Conservation (phyloP, 1,139 yeast genomes). For the Kodamaea sp. region DNA sequence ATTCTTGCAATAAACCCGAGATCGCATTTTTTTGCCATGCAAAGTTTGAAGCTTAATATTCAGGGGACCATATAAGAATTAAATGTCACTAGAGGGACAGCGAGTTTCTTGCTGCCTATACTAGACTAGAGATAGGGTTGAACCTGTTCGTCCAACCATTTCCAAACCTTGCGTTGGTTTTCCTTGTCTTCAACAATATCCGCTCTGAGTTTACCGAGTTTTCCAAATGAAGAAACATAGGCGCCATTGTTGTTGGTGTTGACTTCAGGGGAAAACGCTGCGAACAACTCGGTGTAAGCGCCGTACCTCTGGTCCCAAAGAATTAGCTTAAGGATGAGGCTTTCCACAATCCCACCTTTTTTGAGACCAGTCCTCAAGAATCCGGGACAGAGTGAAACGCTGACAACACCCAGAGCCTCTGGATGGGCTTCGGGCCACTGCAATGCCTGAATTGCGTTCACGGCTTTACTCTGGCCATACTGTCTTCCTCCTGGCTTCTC, state of each 20-base stretch:
- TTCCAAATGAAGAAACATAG: conserved; percentile 10
- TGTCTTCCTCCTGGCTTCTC: conserved; percentile 6
- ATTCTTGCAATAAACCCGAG: too few relatives aligned
- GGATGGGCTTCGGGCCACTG: conserved; percentile 41
- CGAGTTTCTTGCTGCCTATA: too few relatives aligned
- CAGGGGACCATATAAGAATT: too few relatives aligned
- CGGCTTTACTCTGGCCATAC: conserved; percentile 54
- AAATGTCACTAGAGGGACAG: too few relatives aligned
- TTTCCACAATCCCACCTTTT: conserved; percentile 21
- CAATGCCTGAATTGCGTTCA: conserved; percentile 41
- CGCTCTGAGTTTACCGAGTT: conserved; percentile 7
- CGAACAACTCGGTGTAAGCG: conserved; percentile 24
- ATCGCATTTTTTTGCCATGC: too few relatives aligned
- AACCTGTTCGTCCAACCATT: conserved; percentile 12
- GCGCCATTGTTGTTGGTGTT: conserved; percentile 5
- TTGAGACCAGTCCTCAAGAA: conserved; percentile 40
- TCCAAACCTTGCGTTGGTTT: conserved; percentile 8
- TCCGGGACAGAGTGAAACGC: conserved; percentile 51
- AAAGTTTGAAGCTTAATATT: too few relatives aligned
- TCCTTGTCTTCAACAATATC: conserved; percentile 8
- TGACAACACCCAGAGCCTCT: conserved; percentile 27
- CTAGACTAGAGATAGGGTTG: too few relatives aligned
- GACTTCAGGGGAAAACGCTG: conserved; percentile 23
- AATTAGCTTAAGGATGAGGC: conserved; percentile 4
- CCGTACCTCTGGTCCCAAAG: conserved; percentile 16